Percentiles rank a stretch among this genome's conserved stretches.
phyloP scores from a whole-genome alignment of 2,329 filamentous ascomycete genomes.

The Aspergillus hiratsukae region DNA sequence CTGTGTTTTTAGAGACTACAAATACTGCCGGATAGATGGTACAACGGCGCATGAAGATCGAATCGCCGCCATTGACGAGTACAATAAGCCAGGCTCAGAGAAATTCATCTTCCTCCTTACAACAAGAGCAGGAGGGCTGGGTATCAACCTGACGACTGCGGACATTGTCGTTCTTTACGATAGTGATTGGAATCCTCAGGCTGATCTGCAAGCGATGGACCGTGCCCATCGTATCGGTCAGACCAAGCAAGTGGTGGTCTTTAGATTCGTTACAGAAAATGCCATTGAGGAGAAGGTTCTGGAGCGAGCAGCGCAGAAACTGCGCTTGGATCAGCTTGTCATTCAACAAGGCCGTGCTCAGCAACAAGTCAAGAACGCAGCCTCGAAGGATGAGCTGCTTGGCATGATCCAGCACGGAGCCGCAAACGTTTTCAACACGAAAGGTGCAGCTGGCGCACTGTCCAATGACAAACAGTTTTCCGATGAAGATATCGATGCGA shows the following conservation, averaged over 20 bases:
- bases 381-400: slow-evolving; percentile 91
- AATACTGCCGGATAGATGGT: slow-evolving; percentile 96
- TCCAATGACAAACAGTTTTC: slow-evolving; percentile 61
- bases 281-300: slow-evolving; percentile 98
- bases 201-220: slow-evolving; percentile 98
- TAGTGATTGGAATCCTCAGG: slow-evolving; percentile 98
- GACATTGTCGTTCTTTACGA: slow-evolving; percentile 97
- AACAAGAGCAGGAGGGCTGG: slow-evolving; percentile 88
- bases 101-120: slow-evolving; percentile 96
- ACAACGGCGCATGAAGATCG: slow-evolving; percentile 96
- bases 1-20: slow-evolving; percentile 89
- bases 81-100: slow-evolving; percentile 92
- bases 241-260: slow-evolving; percentile 95
- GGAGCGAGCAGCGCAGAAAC: slow-evolving; percentile 91
- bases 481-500: slow-evolving; percentile 86
- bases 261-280: slow-evolving; percentile 95
- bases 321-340: slow-evolving; percentile 92
- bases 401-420: slow-evolving; percentile 99
- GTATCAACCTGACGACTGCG: slow-evolving; percentile 92
- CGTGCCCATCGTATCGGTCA: slow-evolving; percentile 97
- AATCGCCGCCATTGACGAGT: slow-evolving; percentile 95
- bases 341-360: slow-evolving; percentile 97
- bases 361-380: slow-evolving; percentile 81
- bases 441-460: slow-evolving; percentile 60
- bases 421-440: slow-evolving; percentile 82